Evolutionary conservation across 495 filamentous ascomycete species (phyloP), one percentile per base, ranked within the genome.

Genomic region (Astrothelium macrocarpum): DNA sequence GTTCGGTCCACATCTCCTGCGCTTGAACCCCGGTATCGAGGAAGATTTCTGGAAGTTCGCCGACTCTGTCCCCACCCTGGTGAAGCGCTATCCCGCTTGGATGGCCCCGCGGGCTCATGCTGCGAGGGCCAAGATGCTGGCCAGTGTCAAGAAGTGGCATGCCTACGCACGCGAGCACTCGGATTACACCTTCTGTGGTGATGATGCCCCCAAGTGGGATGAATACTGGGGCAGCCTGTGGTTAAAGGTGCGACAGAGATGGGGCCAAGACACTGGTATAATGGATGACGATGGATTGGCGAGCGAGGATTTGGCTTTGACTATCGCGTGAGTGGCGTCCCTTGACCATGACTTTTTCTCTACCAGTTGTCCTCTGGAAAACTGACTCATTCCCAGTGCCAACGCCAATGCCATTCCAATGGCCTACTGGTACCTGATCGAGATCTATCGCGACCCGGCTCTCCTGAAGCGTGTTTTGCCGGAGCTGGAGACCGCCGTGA

Each of bases 321-420:
- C 36, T 16, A 42, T 42, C 36, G 36, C 36, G 36, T 42, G 36
- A 42, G 36, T 42, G 36, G 36, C 36, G 36, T 42, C 16, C 36
- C 16, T 42, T 42, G 36, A 42, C 16, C 36, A 42, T 42, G 36
- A 42, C 7, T 42, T 42, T 42, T 42, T 42, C 16, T 42, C 36
- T 42, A 42, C 36, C 36, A 42, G 36, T 42, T 42, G 36, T 42
- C 36, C 16, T 42, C 36, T 42, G 16, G 36, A 16, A 42, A 42
- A 42, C 36, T 42, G 36, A 42, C 16, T 42, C 36, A 42, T 16
- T 7, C 36, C 9, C 16, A 65, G 63, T 16, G 63, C 63, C 16
- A 65, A 29, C 39, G 59, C 61, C 29, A 65, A 65, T 65, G 59
- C 63, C 59, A 28, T 63, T 29, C 63, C 34, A 20, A 53, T 59